Evolutionary conservation across 495 filamentous ascomycete species (phyloP).

Genomic region (Xylaria palmicola): DNA sequence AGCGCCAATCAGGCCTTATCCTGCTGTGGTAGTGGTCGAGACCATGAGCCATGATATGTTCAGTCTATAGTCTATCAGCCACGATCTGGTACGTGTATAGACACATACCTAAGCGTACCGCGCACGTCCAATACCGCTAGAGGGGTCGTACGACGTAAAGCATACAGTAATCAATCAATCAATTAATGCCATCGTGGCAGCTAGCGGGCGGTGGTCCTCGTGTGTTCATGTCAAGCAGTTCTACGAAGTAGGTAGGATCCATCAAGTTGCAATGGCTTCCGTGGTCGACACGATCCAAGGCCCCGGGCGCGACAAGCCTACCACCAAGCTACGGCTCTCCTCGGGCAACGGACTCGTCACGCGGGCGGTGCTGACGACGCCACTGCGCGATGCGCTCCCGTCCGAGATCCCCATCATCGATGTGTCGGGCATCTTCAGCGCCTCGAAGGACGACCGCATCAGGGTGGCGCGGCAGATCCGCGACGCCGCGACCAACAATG

Average conservation of each 20-base stretch:
- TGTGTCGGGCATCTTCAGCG: constrained; percentile 38
- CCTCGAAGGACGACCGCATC: constrained; percentile 30
- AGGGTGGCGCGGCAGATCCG: constrained; percentile 40
- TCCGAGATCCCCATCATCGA: constrained; percentile 55
- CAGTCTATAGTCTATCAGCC: too few relatives aligned
- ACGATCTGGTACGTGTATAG: too few relatives aligned
- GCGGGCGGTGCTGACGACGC: constrained; percentile 35
- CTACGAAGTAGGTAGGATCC: background rate
- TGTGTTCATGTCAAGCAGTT: too few relatives aligned
- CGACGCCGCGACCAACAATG: constrained; percentile 40
- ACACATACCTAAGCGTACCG: too few relatives aligned
- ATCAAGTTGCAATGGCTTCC: constrained; percentile 11
- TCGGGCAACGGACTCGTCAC: constrained; percentile 42
- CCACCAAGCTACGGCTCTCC: constrained; percentile 37
- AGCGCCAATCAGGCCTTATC: too few relatives aligned
- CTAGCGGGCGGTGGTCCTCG: too few relatives aligned
- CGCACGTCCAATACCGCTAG: too few relatives aligned
- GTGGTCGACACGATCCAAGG: background rate
- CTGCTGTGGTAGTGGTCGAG: too few relatives aligned
- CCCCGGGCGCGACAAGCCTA: background rate
- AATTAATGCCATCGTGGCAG: too few relatives aligned
- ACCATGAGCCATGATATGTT: too few relatives aligned
- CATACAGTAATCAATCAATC: too few relatives aligned
- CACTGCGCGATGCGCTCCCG: constrained; percentile 38
- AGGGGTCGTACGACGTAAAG: too few relatives aligned